phyloP scores from a whole-genome alignment of 331 rosid species.

The Telfairia occidentalis region DNA sequence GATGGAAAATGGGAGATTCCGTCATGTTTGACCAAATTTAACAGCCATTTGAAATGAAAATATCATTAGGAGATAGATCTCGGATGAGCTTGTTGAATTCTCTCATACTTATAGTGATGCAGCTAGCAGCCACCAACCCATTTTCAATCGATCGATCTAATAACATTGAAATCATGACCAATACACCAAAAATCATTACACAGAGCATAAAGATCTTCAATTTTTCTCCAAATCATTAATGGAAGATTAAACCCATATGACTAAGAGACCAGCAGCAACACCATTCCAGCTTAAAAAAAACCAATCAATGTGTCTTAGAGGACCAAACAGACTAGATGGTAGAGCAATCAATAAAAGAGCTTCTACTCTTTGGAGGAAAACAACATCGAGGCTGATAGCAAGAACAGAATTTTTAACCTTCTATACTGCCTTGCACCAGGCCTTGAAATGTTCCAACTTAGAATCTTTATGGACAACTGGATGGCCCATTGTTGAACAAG shows the following conservation, averaged over 20 bases:
- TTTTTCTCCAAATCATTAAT: too few relatives aligned
- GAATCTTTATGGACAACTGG: too few relatives aligned
- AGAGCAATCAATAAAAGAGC: neutral
- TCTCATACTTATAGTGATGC: neutral
- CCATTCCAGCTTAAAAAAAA: too few relatives aligned
- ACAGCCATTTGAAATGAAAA: neutral
- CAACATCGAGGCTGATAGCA: neutral
- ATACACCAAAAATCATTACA: neutral
- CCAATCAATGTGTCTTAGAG: neutral
- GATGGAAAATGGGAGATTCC: neutral
- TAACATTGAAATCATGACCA: neutral
- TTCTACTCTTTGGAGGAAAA: neutral
- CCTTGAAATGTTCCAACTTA: neutral
- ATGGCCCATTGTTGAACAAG: too few relatives aligned
- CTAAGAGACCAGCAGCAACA: too few relatives aligned
- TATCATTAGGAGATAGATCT: neutral
- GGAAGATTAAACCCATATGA: too few relatives aligned
- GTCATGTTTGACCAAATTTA: neutral
- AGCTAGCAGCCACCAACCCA: neutral
- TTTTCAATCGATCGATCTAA: neutral
- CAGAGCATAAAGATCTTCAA: neutral
- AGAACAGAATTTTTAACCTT: neutral
- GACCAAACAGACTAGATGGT: neutral
- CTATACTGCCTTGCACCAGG: neutral
- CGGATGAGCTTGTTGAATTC: neutral